Conservation (phyloP, 306 rosid genomes). For the Morella rubra region DNA sequence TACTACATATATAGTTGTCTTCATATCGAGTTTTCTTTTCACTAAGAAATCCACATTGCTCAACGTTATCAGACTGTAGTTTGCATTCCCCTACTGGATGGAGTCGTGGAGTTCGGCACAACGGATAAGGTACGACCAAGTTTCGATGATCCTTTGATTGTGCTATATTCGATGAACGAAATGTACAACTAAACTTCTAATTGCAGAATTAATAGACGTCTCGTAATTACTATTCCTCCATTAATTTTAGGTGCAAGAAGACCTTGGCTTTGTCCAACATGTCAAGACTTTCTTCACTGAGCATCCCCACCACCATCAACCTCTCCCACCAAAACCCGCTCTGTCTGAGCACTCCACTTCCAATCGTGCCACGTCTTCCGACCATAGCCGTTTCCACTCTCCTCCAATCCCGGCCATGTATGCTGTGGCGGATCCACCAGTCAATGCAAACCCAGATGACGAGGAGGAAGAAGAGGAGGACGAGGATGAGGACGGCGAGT, state of each 20-base stretch:
- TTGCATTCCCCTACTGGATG: slow-evolving; percentile 85
- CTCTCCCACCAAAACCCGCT: slow-evolving; percentile 69
- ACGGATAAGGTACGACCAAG: slow-evolving; percentile 54
- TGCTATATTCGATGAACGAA: background rate
- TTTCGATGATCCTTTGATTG: background rate
- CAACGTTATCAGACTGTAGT: slow-evolving; percentile 65
- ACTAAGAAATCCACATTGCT: background rate
- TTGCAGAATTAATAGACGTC: too few species aligned
- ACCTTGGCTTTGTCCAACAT: slow-evolving; percentile 61
- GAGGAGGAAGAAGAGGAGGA: slow-evolving; percentile 35
- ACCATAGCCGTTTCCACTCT: slow-evolving; percentile 37
- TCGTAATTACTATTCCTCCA: too few species aligned
- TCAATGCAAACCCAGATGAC: slow-evolving; percentile 28
- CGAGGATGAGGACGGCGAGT: slow-evolving; percentile 32
- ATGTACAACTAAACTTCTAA: background rate
- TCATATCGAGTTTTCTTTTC: background rate
- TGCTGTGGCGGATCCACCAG: slow-evolving; percentile 32
- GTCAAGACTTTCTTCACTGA: slow-evolving; percentile 65
- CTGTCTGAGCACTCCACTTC: slow-evolving; percentile 89
- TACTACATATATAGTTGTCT: background rate
- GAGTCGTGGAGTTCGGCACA: slow-evolving; percentile 91
- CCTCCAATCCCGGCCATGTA: slow-evolving; percentile 34
- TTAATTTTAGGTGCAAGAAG: slow-evolving; percentile 59
- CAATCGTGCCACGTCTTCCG: slow-evolving; percentile 65
- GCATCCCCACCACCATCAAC: slow-evolving; percentile 36